Evolutionary conservation across 768 basidiomycete species (phyloP), one percentile per base, ranked within the genome.

Genomic region (Mycena rosella): DNA sequence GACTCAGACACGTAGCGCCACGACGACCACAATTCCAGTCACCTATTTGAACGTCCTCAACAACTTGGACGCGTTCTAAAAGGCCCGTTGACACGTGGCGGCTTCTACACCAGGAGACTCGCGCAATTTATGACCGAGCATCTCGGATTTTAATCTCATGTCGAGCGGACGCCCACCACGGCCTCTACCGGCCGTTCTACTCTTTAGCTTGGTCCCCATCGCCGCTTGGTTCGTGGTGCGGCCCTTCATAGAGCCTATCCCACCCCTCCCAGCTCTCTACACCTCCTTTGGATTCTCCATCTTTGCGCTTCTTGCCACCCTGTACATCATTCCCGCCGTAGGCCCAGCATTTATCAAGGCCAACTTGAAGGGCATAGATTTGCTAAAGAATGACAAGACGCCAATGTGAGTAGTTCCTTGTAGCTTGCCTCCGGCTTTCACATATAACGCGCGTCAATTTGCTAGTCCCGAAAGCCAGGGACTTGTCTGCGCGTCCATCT

Each of bases 401-500:
- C 88, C 89, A 1, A 91, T 94, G 91, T 93, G 66, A 42, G 58
- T 27, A 42, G 58, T 27, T 24, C n/a, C 27, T 38, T 60, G n/a
- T 57, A 36, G 54, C 51, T n/a, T n/a, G 6, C 42, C 20, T 44
- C n/a, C n/a, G n/a, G n/a, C n/a, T n/a, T n/a, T n/a, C n/a, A n/a
- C n/a, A n/a, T 36, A 40, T 36, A 22, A 18, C 32, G 20, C 44
- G 68, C 40, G 70, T 63, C n/a, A n/a, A 51, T 27, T 29, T 59
- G 29, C n/a, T 63, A 99, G 96, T 77, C 96, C 98, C 47, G 98
- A 99, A 82, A 95, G 95, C 71, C 88, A 92, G 74, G 97, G 97
- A 15, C 89, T 98, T 65, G 91, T 98, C 54, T 94, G 92, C 74
- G 96, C 97, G 1, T 87, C 91, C 2, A 85, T 96, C 61, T 99